A percentile compares a stretch with the other conserved stretches of the same genome.
Evolutionary conservation across 2,329 filamentous ascomycete genomes (phyloP).

Genomic region (Fusarium oxysporum): DNA sequence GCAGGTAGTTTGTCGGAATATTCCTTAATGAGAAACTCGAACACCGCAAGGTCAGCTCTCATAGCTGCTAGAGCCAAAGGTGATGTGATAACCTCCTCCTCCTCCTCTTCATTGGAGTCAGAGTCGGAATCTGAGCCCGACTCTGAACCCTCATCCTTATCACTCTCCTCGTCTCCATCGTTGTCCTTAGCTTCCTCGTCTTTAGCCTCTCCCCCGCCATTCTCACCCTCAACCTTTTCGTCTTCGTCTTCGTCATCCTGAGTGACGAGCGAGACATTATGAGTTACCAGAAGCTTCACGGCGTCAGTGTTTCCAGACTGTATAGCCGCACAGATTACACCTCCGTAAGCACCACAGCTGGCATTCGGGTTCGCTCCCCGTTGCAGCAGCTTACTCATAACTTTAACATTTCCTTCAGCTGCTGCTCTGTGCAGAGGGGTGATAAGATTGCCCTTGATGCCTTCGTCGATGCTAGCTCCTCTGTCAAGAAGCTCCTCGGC

Average conservation of each 20-base stretch:
- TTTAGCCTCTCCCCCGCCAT: conserved; percentile 21
- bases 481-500: conserved; percentile 28
- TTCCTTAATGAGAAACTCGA: conserved; percentile 55
- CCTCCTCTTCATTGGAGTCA: not conserved
- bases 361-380: conserved; percentile 54
- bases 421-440: conserved; percentile 57
- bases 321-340: conserved; percentile 56
- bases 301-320: conserved; percentile 55
- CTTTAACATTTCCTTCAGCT: conserved; percentile 51
- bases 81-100: conserved; percentile 39
- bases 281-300: conserved; percentile 54
- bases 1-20: conserved; percentile 54
- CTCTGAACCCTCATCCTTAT: not conserved
- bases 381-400: conserved; percentile 55
- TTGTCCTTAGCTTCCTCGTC: not conserved
- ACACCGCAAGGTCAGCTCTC: conserved; percentile 54
- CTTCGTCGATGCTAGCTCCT: conserved; percentile 42
- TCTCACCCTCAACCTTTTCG: not conserved
- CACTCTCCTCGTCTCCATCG: not conserved
- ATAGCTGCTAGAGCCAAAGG: conserved; percentile 54
- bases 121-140: not conserved
- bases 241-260: conserved; percentile 33
- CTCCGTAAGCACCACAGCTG: conserved; percentile 40
- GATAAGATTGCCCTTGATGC: conserved; percentile 45
- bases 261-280: conserved; percentile 51